A percentile compares a stretch with the other conserved stretches of the same genome.
phyloP scores from a whole-genome alignment of 1,139 yeast species.

The Sugiyamaella paludigena region DNA sequence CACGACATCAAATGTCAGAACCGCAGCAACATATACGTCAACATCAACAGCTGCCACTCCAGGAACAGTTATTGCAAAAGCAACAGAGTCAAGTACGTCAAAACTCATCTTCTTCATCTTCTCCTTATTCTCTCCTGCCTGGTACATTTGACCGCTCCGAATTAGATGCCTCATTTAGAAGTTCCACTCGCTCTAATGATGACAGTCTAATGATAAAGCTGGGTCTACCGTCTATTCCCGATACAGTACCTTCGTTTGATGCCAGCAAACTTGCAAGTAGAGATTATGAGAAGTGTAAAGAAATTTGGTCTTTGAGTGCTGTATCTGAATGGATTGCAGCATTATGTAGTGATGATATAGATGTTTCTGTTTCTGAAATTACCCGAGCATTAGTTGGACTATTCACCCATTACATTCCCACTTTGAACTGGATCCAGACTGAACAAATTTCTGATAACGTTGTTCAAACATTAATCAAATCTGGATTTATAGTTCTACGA shows the following conservation, averaged over 20 bases:
- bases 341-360: slow-evolving; percentile 21
- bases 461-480: slow-evolving; percentile 46
- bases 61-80: neutral
- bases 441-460: slow-evolving; percentile 56
- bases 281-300: slow-evolving; percentile 43
- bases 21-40: neutral
- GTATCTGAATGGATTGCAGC: slow-evolving; percentile 38
- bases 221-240: slow-evolving; percentile 35
- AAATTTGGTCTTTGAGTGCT: slow-evolving; percentile 51
- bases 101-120: neutral
- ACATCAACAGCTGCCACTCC: neutral
- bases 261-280: slow-evolving; percentile 43
- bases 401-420: slow-evolving; percentile 51
- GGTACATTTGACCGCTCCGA: neutral
- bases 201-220: slow-evolving; percentile 31
- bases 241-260: slow-evolving; percentile 34
- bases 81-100: too few species aligned
- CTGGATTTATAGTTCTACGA: slow-evolving; percentile 46
- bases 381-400: slow-evolving; percentile 43
- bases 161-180: slow-evolving; percentile 20
- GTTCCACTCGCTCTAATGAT: slow-evolving; percentile 29
- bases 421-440: slow-evolving; percentile 54
- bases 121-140: too few species aligned
- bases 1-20: neutral
- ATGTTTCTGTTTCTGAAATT: slow-evolving; percentile 2